Evolutionary conservation across 2,329 filamentous ascomycete species (phyloP).

Genomic region (Ceratocystiopsis minuta): DNA sequence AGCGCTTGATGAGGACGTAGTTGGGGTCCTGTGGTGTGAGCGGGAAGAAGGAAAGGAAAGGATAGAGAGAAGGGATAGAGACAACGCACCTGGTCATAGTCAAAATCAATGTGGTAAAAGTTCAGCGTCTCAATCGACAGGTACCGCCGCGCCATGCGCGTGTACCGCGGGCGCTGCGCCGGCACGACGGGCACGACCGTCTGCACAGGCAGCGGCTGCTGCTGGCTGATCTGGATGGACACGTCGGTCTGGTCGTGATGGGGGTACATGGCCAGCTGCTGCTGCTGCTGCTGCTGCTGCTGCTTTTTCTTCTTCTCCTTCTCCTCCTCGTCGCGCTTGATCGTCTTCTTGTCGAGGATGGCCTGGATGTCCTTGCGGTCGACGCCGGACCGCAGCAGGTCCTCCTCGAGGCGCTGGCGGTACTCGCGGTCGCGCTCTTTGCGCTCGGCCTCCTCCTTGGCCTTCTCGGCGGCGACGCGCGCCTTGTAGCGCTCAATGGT

Average conservation of each 20-base stretch:
- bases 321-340: conserved; percentile 10
- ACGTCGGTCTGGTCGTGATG: conserved; percentile 2
- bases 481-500: conserved; percentile 35
- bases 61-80: not conserved
- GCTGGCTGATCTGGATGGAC: conserved; percentile 5
- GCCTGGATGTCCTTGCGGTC: conserved; percentile 40
- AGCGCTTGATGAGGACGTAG: conserved; percentile 52
- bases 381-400: conserved; percentile 39
- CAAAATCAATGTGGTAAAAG: conserved; percentile 36
- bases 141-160: conserved; percentile 43
- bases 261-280: not conserved
- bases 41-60: not conserved
- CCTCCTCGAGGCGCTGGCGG: conserved; percentile 35
- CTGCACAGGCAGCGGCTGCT: not conserved
- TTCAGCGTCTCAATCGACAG: conserved; percentile 44
- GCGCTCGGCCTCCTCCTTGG: conserved; percentile 28
- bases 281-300: conserved; percentile 5
- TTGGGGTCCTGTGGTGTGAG: conserved; percentile 41
- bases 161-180: conserved; percentile 30
- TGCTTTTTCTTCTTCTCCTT: too few species aligned
- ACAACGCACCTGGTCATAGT: conserved; percentile 33
- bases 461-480: conserved; percentile 27
- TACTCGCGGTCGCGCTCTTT: conserved; percentile 35
- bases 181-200: too few species aligned
- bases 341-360: conserved; percentile 38